Percentiles rank a stretch among this genome's conserved stretches.
Conservation (phyloP, 1,139 yeast genomes). For the Yamadazyma dushanensis region DNA sequence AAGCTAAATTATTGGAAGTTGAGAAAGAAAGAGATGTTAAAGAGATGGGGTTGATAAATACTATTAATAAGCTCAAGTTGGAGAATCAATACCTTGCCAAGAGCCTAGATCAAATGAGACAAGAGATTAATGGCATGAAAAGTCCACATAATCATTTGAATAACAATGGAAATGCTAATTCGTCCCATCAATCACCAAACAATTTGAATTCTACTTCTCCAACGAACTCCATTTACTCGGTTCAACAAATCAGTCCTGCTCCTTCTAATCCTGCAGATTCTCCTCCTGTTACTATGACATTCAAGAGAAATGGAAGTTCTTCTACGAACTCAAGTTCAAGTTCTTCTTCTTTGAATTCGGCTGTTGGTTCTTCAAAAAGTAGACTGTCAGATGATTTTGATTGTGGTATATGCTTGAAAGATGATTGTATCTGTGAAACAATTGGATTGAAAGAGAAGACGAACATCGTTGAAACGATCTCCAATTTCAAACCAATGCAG, state of each 20-base stretch:
- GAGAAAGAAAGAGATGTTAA: constrained; percentile 64
- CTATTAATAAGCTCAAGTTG: constrained; percentile 40
- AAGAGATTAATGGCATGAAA: constrained; percentile 22
- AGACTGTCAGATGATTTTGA: constrained; percentile 26
- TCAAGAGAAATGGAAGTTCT: background rate
- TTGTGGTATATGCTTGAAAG: constrained; percentile 70
- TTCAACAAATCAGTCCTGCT: constrained; percentile 54
- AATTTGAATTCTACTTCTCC: constrained; percentile 26
- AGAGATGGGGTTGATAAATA: constrained; percentile 59
- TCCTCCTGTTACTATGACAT: constrained; percentile 25
- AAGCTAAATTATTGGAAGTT: constrained; percentile 53
- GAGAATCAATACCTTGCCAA: constrained; percentile 41
- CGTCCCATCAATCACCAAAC: constrained; percentile 11
- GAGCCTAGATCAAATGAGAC: constrained; percentile 36
- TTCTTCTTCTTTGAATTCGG: constrained; percentile 4
- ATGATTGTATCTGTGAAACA: constrained; percentile 67
- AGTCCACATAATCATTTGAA: constrained; percentile 6
- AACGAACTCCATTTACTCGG: constrained; percentile 34
- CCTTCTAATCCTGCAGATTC: constrained; percentile 55
- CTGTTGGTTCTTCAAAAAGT: constrained; percentile 1
- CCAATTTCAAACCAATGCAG: constrained; percentile 53
- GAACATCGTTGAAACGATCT: constrained; percentile 33
- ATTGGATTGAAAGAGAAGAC: constrained; percentile 52
- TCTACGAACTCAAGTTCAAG: constrained; percentile 6
- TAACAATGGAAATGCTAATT: background rate